Conservation (phyloP, 2,329 filamentous ascomycete species). For the Neonectria coccinea region DNA sequence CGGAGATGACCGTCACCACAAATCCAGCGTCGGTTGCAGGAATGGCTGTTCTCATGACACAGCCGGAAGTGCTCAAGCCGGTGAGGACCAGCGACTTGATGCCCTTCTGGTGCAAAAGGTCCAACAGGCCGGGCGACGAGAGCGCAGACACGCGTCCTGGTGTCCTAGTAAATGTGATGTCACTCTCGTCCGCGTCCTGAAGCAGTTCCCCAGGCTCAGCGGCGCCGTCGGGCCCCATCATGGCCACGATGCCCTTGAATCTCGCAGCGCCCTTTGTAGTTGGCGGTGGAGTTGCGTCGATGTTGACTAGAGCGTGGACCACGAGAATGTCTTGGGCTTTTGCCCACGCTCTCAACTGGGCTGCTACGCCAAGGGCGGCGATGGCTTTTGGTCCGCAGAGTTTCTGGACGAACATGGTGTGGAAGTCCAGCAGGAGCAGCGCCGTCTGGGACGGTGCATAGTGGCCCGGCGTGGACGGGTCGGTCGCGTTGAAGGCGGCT, state of each 20-base stretch:
- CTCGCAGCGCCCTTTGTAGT: constrained; percentile 2
- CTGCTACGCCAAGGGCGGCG: constrained; percentile 3
- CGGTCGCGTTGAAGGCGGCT: not conserved
- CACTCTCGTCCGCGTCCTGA: not conserved
- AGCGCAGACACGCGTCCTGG: constrained; percentile 18
- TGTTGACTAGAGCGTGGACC: constrained; percentile 18
- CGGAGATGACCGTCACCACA: constrained; percentile 21
- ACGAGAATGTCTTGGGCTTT: constrained; percentile 14
- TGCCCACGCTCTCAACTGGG: constrained; percentile 21
- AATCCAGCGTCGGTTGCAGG: constrained; percentile 25
- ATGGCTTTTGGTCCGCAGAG: constrained; percentile 3
- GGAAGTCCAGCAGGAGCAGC: constrained; percentile 21
- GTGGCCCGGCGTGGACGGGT: constrained; percentile 3
- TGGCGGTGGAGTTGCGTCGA: constrained; percentile 9
- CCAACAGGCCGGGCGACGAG: constrained; percentile 16
- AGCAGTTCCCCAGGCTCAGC: constrained; percentile 8
- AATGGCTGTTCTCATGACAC: constrained; percentile 18
- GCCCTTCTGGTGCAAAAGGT: constrained; percentile 7
- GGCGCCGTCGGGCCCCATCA: constrained; percentile 4
- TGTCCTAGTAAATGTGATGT: constrained; percentile 13
- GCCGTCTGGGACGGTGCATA: constrained; percentile 14
- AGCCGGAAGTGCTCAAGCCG: constrained; percentile 25
- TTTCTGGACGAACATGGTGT: constrained; percentile 16
- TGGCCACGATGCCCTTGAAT: not conserved
- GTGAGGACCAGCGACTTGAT: constrained; percentile 25